Conservation (phyloP, 169 alveolate species). For the Plasmodium inui region DNA sequence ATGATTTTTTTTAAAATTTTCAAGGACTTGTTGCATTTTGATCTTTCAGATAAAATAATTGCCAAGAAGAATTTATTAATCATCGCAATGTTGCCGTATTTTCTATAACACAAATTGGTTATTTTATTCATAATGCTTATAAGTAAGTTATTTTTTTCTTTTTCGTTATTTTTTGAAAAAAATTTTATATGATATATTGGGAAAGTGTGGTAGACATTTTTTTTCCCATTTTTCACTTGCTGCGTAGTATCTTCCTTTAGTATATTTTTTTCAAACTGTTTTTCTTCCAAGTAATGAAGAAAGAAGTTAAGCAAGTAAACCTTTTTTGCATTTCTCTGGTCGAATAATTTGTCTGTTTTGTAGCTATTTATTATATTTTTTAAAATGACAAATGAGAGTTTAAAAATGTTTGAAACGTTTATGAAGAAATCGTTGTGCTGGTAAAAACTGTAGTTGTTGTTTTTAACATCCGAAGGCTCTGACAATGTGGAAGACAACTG, state of each 20-base stretch:
- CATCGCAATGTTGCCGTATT: conserved; percentile 23
- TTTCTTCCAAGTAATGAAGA: conserved; percentile 63
- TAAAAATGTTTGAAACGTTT: conserved; percentile 54
- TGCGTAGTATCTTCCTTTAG: conserved; percentile 10
- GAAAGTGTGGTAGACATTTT: conserved; percentile 33
- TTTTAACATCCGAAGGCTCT: conserved; percentile 16
- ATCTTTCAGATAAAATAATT: conserved; percentile 52
- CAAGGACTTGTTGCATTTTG: conserved; percentile 32
- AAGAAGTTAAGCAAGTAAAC: conserved; percentile 21
- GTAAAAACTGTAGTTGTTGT: not conserved
- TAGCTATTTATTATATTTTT: conserved; percentile 52
- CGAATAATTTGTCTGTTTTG: not conserved
- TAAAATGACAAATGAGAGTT: conserved; percentile 55
- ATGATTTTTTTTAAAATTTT: conserved; percentile 32
- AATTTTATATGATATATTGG: conserved; percentile 57
- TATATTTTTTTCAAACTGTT: conserved; percentile 48
- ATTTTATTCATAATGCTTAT: conserved; percentile 68
- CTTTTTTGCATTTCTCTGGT: conserved; percentile 1
- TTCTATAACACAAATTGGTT: conserved; percentile 38
- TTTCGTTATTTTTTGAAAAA: conserved; percentile 53
- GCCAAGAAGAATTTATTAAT: conserved; percentile 68
- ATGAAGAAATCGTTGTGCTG: conserved; percentile 52
- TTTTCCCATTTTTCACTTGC: conserved; percentile 2
- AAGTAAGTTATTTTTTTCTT: conserved; percentile 24
- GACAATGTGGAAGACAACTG: conserved; percentile 31